Conservation (phyloP, 192 early-diverging fungal genomes). For the Coemansia pectinata region DNA sequence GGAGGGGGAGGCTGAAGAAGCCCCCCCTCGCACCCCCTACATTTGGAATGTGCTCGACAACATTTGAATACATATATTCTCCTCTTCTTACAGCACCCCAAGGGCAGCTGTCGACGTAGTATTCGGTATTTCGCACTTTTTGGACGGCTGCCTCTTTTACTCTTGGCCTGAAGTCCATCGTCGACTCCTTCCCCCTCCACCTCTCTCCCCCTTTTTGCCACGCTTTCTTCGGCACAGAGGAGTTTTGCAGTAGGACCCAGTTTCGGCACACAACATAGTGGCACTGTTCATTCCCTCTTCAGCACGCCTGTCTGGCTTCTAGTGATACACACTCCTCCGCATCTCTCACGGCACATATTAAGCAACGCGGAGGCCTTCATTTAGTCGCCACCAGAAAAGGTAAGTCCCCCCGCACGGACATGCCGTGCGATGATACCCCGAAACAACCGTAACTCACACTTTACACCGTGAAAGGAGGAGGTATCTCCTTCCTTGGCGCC, state of each 20-base stretch:
- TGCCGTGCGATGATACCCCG: slow-evolving; percentile 3
- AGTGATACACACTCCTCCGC: not conserved
- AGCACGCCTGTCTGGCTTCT: not conserved
- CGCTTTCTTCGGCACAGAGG: not conserved
- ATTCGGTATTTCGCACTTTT: not conserved
- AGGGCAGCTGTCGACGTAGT: not conserved
- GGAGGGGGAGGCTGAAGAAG: not conserved
- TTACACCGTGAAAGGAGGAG: not conserved
- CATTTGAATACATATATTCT: slow-evolving; percentile 3
- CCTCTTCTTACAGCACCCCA: not conserved
- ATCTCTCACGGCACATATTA: slow-evolving; percentile 5
- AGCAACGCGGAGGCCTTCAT: not conserved
- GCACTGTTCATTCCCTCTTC: not conserved
- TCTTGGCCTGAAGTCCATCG: not conserved
- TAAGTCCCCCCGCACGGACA: not conserved
- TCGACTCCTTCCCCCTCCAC: not conserved
- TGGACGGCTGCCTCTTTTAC: not conserved
- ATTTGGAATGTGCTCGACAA: slow-evolving; percentile 2
- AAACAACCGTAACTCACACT: slow-evolving; percentile 5
- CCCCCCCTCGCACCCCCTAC: not conserved
- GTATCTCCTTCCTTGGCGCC: not conserved
- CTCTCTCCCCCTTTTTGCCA: not conserved
- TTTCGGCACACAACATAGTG: not conserved
- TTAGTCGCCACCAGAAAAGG: not conserved
- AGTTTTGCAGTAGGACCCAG: not conserved